Percentiles rank a stretch among this genome's conserved stretches.
Evolutionary conservation across 1,139 yeast species (phyloP).

Genomic region (Scheffersomyces quercinus): DNA sequence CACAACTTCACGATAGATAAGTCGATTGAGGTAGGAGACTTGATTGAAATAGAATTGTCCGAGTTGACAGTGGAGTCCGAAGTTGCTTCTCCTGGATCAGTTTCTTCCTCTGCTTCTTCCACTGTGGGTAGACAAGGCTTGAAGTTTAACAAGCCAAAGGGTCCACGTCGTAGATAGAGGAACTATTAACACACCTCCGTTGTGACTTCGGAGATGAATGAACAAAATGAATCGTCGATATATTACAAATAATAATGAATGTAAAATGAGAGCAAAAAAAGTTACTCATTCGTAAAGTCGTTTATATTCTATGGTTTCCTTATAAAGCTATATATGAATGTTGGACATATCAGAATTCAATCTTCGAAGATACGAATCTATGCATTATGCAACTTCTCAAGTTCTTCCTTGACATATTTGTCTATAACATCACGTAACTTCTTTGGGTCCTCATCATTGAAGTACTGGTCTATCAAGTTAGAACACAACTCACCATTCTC

Average conservation of each 20-base stretch:
- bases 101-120: conserved; percentile 8
- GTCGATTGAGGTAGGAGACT: conserved; percentile 66
- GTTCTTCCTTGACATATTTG: conserved; percentile 21
- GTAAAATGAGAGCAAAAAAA: not conserved
- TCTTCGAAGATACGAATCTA: not conserved
- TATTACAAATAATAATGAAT: not conserved
- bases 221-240: not conserved
- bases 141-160: conserved; percentile 55
- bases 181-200: not conserved
- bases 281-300: too few species aligned
- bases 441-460: conserved; percentile 15
- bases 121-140: conserved; percentile 19
- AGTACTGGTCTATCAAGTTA: conserved; percentile 15
- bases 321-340: too few species aligned
- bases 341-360: not conserved
- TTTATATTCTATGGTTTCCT: too few species aligned
- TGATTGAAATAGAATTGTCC: conserved; percentile 58
- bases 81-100: not conserved
- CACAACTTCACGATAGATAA: conserved; percentile 29
- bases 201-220: not conserved
- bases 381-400: conserved; percentile 4
- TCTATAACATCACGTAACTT: conserved; percentile 25
- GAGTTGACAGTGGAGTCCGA: conserved; percentile 22
- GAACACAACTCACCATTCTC: conserved; percentile 9
- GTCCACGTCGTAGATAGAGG: conserved; percentile 50